A percentile compares a stretch with the other conserved stretches of the same genome.
phyloP scores from a whole-genome alignment of 2,329 filamentous ascomycete species.

The Acrocalymma vagum region DNA sequence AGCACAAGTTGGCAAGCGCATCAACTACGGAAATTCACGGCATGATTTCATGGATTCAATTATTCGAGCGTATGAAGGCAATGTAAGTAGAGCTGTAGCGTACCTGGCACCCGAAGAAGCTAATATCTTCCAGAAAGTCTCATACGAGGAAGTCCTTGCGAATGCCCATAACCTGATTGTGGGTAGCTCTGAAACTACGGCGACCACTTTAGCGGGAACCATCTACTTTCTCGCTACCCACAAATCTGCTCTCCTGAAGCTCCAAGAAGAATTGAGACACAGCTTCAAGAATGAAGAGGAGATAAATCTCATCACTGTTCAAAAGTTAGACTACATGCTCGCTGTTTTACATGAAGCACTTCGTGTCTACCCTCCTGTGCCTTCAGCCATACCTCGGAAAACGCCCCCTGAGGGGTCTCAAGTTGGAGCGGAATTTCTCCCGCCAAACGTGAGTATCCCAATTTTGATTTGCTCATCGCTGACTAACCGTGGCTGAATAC shows the following conservation, averaged over 20 bases:
- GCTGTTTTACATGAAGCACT: slow-evolving; percentile 29
- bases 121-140: no score
- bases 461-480: no score
- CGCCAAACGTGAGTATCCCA: no score
- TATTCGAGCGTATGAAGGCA: no score
- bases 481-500: no score
- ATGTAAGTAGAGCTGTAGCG: no score
- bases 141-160: no score
- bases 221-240: slow-evolving; percentile 25
- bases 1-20: no score
- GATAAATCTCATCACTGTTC: slow-evolving; percentile 19
- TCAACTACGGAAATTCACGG: no score
- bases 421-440: no score
- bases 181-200: slow-evolving; percentile 50
- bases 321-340: slow-evolving; percentile 19
- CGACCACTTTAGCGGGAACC: slow-evolving; percentile 28
- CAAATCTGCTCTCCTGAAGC: slow-evolving; percentile 11
- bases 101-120: no score
- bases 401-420: slow-evolving; percentile 11
- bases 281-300: slow-evolving; percentile 15
- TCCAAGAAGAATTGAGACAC: slow-evolving; percentile 18
- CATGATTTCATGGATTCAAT: no score
- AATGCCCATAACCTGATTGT: slow-evolving; percentile 48
- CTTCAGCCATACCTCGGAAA: slow-evolving; percentile 16
- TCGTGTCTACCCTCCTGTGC: slow-evolving; percentile 24